Conservation (phyloP, 371 early-diverging fungal genomes). For the Actinomucor elegans region DNA sequence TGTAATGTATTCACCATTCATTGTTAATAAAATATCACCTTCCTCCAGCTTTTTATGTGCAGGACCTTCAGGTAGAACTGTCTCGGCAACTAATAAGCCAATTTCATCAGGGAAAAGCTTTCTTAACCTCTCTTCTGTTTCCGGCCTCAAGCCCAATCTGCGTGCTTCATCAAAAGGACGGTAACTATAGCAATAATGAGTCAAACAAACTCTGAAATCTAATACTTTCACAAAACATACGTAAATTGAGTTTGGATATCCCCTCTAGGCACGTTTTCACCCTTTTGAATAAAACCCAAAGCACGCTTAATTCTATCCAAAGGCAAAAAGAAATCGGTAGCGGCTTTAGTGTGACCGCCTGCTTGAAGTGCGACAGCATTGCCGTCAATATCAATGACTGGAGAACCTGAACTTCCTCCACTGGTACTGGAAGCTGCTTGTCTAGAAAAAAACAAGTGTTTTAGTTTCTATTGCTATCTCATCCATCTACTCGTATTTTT, state of each 20-base stretch:
- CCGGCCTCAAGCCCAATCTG: conserved; percentile 65
- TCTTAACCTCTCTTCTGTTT: conserved; percentile 76
- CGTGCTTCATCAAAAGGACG: conserved; percentile 77
- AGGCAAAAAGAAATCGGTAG: conserved; percentile 93
- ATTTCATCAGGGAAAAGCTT: conserved; percentile 71
- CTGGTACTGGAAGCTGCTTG: conserved; percentile 81
- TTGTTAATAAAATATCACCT: conserved; percentile 84
- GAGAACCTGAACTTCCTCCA: conserved; percentile 86
- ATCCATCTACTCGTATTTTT: too few relatives aligned
- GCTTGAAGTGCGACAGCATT: conserved; percentile 92
- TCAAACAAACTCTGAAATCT: background rate
- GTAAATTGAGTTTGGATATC: conserved; percentile 86
- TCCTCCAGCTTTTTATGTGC: conserved; percentile 72
- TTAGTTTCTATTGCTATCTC: too few relatives aligned
- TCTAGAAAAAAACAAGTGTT: conserved; percentile 19
- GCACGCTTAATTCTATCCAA: conserved; percentile 82
- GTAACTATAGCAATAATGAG: conserved; percentile 27
- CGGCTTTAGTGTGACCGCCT: conserved; percentile 79
- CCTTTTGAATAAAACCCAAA: conserved; percentile 68
- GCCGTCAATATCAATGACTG: conserved; percentile 91
- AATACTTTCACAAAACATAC: conserved; percentile 33
- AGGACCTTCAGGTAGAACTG: conserved; percentile 85
- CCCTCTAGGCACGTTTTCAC: conserved; percentile 78
- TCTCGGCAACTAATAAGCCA: conserved; percentile 86
- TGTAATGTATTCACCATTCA: conserved; percentile 78